Evolutionary conservation across 192 early-diverging fungal genomes (phyloP), one percentile per base, ranked within the genome.

Genomic region (Coemansia sp.): DNA sequence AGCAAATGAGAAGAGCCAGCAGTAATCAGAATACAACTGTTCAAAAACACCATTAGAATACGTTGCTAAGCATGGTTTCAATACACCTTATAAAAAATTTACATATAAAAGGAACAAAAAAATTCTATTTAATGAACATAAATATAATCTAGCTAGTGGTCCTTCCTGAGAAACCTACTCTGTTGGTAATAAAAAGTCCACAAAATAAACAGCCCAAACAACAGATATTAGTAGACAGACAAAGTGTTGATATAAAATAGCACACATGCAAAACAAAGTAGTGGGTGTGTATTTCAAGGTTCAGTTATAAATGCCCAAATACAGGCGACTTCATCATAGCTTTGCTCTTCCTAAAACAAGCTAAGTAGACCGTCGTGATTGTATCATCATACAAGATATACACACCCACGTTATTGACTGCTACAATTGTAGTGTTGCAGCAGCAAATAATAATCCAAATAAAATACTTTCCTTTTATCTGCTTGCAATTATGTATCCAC

Each of bases 281-380:
- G 54, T 24, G 54, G 23, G 8, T 20, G 58, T 24, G 27, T 30
- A 27, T 22, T 21, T 19, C 51, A 59, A 61, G 64, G 62, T 59
- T 80, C 77, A 74, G 76, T 55, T 17, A n/a, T 17, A n/a, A 51
- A 27, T 74, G 72, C 68, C 77, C 71, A 66, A 61, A 67, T 73
- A 68, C 77, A 71, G 77, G 71, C 77, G 72, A 51, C 65, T 80
- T 80, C 77, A 74, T 67, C 77, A 74, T 56, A 29, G 63, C 61
- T 33, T 52, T 51, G 68, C 57, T 80, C 77, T 74, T 80, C 71
- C 72, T 59, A 74, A 74, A 74, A 74, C 77, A 71, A 63, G 69
- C 66, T 80, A 74, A 62, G 78, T 63, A 22, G 78, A 80, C 78
- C 78, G 78, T 80, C 78, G 78, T 80, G 78, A 75, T 75, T 61